Base-by-base conservation (phyloP, 2,329 filamentous ascomycete species). In the Pseudohalonectria lignicola region DNA sequence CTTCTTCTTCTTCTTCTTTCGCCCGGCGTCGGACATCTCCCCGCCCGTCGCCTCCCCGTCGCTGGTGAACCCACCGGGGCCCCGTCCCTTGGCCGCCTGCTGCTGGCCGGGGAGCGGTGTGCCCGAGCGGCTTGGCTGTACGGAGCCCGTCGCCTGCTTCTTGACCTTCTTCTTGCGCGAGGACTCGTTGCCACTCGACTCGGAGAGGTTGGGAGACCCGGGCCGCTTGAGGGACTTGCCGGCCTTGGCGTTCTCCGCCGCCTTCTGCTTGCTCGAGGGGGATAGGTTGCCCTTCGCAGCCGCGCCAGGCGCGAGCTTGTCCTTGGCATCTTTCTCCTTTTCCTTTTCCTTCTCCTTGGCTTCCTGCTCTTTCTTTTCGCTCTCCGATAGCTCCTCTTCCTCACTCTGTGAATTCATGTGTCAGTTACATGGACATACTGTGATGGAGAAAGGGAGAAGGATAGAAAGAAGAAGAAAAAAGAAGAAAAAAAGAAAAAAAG, bases 111-210 rank as follows among this genome's bases (percentile, higher is more conserved):
- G 64, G 32, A 74, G 51, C 15, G 76, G 75, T 8, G 75, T 79
- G 11, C 62, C 63, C 15, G 70, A 64, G 16, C 74, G 71, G 42
- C 74, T 77, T 9, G 60, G 61, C 38, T 63, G 64, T 2, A 66
- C 55, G 12, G 69, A 69, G 13, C 63, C 53, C 3, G 54, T 57
- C 2, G 60, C 59, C 44, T 76, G 71, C 54, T 82, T 82, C 63
- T 81, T 84, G 53, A 82, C 76, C 55, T 73, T 75, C 55, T 73
- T 75, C 62, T 92, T 87, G 47, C 82, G 81, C 18, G 79, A 76
- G 1, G 85, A 90, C 56, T 96, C 90, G 49, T 88, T 93, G 38
- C 86, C 90, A 55, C 86, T 94, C 9, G 86, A 86, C 55, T 96
- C 90, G 2, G 87, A 95, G 23, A 84, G 70, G 46, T 88, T 82